Base-by-base conservation (phyloP, 2,329 filamentous ascomycete species). In the Phaeophleospora eucalypticola region DNA sequence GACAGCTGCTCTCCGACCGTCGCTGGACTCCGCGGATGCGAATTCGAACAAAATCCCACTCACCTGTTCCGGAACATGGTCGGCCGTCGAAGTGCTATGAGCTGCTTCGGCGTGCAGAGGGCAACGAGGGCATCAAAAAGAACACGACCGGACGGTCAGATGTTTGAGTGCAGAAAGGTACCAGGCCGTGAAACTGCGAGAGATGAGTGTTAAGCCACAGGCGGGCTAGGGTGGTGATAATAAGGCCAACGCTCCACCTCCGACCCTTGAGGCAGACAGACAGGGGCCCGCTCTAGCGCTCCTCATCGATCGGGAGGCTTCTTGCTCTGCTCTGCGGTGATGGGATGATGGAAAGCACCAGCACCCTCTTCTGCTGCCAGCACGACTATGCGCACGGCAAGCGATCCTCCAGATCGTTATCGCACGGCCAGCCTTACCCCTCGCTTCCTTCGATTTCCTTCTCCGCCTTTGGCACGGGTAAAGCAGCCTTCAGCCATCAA, bases 21-120 rank as follows among this genome's bases (percentile, higher is more conserved):
- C 20, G 33, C n/a, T n/a, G n/a, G n/a, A n/a, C n/a, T n/a, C n/a
- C n/a, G n/a, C n/a, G n/a, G n/a, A n/a, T n/a, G n/a, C n/a, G n/a
- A n/a, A n/a, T n/a, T n/a, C n/a, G n/a, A n/a, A n/a, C n/a, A n/a
- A n/a, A n/a, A n/a, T n/a, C n/a, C n/a, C n/a, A 66, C 69, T 48
- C 64, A 73, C 71, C 71, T 65, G 58, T 74, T 72, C 57, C 70
- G 69, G 67, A 74, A 74, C 71, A 74, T 73, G 58, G 49, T 63
- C n/a, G 56, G 44, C 43, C 41, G 41, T 21, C 33, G 21, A 41
- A 37, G 39, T n/a, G 46, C 51, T 39, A 48, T 50, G 52, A 53
- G 46, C 46, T 7, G 40, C 48, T 44, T 47, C 47, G 40, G 45
- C 32, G 32, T 16, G 45, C 43, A 49, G 48, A 38, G 39, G 44